phyloP scores from a whole-genome alignment of 1,139 yeast genomes.

The Torulaspora pretoriensis region DNA sequence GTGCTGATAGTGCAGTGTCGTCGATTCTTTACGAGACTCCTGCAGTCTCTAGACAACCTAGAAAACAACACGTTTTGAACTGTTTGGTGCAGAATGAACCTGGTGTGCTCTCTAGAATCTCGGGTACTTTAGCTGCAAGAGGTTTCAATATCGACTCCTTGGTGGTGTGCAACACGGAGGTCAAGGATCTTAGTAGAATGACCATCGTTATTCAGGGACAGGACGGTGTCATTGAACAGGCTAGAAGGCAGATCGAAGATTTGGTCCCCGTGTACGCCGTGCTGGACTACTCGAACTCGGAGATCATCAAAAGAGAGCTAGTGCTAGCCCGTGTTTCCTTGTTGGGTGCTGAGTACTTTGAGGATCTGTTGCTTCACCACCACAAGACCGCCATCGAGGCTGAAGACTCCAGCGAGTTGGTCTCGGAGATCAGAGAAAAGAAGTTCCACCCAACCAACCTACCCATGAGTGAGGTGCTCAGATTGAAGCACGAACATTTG shows the following conservation, averaged over 20 bases:
- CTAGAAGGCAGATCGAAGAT: slow-evolving; percentile 97
- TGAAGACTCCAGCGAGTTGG: slow-evolving; percentile 22
- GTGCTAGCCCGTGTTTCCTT: slow-evolving; percentile 86
- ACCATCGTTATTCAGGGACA: slow-evolving; percentile 92
- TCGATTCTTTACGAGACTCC: slow-evolving; percentile 95
- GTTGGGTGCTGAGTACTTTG: slow-evolving; percentile 95
- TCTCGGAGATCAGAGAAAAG: slow-evolving; percentile 43
- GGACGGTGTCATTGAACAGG: slow-evolving; percentile 95
- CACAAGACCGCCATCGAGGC: slow-evolving; percentile 40
- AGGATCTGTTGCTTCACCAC: slow-evolving; percentile 88
- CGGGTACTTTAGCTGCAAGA: slow-evolving; percentile 95
- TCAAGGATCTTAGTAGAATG: slow-evolving; percentile 92
- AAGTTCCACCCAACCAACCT: slow-evolving; percentile 80
- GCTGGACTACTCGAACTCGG: slow-evolving; percentile 85
- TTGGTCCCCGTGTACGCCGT: slow-evolving; percentile 98
- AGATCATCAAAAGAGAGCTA: slow-evolving; percentile 85
- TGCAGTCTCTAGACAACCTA: slow-evolving; percentile 57
- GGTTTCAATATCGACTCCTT: slow-evolving; percentile 97
- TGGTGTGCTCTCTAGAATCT: slow-evolving; percentile 88
- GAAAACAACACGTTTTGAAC: slow-evolving; percentile 84
- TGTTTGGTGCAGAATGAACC: slow-evolving; percentile 98
- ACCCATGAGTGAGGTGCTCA: slow-evolving; percentile 85
- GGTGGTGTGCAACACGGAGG: slow-evolving; percentile 96
- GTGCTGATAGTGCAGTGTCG: slow-evolving; percentile 92
- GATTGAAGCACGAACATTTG: slow-evolving; percentile 89